phyloP scores from a whole-genome alignment of 2,329 filamentous ascomycete genomes.

The Tolypocladium guangdongense region DNA sequence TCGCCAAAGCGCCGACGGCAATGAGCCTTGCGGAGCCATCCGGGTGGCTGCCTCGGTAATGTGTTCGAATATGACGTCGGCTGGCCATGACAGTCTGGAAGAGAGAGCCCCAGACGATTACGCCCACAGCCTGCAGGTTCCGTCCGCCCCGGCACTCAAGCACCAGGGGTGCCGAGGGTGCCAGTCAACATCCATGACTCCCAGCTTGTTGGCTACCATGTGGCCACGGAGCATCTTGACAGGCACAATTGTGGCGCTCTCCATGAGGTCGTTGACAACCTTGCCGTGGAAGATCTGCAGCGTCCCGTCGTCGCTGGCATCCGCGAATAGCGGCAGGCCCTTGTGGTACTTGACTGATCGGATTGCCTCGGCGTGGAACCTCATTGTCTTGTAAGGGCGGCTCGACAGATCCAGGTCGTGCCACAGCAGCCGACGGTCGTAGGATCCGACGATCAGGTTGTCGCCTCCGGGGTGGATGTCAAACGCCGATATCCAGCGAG shows the following conservation, averaged over 20 bases:
- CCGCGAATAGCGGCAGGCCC: constrained; percentile 76
- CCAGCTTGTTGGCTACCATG: constrained; percentile 72
- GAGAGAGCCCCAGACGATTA: constrained; percentile 18
- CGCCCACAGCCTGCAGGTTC: constrained; percentile 83
- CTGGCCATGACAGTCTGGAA: not conserved
- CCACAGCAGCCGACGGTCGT: constrained; percentile 89
- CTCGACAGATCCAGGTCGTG: constrained; percentile 89
- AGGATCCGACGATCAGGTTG: constrained; percentile 88
- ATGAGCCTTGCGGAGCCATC: not conserved
- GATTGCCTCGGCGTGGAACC: constrained; percentile 89
- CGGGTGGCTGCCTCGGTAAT: not conserved
- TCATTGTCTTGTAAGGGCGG: constrained; percentile 89
- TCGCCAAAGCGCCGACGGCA: not conserved
- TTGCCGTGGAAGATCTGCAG: constrained; percentile 96
- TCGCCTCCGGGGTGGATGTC: constrained; percentile 89
- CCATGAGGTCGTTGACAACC: constrained; percentile 88
- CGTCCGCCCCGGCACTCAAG: constrained; percentile 88
- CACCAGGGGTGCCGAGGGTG: constrained; percentile 91
- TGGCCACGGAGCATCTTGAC: constrained; percentile 90
- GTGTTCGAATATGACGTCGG: not conserved
- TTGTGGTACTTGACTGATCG: constrained; percentile 81
- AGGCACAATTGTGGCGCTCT: constrained; percentile 92
- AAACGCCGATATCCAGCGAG: constrained; percentile 86
- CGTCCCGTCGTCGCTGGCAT: constrained; percentile 88
- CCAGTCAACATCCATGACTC: constrained; percentile 93